phyloP scores from a whole-genome alignment of 306 rosid genomes.

The Erythrophleum fordii region DNA sequence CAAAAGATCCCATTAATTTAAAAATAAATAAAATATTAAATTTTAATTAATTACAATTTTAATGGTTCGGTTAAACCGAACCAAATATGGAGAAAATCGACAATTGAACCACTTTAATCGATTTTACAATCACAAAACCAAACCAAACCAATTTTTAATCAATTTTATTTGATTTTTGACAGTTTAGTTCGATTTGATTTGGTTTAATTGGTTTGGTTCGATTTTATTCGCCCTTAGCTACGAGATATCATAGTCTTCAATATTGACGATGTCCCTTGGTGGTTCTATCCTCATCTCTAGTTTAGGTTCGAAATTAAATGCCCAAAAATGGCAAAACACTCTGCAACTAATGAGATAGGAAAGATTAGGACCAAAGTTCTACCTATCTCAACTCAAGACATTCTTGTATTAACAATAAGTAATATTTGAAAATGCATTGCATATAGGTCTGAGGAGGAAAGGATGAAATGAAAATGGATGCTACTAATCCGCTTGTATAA shows the following conservation, averaged over 20 bases:
- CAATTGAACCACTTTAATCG: no score
- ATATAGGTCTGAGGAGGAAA: neutral
- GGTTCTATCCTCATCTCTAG: neutral
- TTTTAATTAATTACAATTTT: no score
- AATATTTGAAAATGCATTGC: constrained; percentile 1
- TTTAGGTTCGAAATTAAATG: constrained; percentile 2
- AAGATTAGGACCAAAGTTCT: neutral
- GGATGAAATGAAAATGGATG: neutral
- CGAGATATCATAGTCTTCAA: neutral
- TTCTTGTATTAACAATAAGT: constrained; percentile 11
- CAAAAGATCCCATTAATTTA: no score
- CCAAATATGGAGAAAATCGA: no score
- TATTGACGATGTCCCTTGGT: neutral
- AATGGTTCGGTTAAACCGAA: no score
- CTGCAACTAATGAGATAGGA: neutral
- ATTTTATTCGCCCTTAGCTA: no score
- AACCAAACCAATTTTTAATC: no score
- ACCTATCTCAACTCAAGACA: constrained; percentile 15
- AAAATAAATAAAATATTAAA: no score
- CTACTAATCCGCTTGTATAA: constrained; percentile 2
- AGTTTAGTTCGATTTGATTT: no score
- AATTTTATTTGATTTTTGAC: no score
- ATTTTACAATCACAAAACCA: no score
- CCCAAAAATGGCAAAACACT: neutral
- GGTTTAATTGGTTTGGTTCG: no score